Percentiles rank a stretch among this genome's conserved stretches.
phyloP scores from a whole-genome alignment of 164 flowering plant species.

The Tetrastigma voinierianum region DNA sequence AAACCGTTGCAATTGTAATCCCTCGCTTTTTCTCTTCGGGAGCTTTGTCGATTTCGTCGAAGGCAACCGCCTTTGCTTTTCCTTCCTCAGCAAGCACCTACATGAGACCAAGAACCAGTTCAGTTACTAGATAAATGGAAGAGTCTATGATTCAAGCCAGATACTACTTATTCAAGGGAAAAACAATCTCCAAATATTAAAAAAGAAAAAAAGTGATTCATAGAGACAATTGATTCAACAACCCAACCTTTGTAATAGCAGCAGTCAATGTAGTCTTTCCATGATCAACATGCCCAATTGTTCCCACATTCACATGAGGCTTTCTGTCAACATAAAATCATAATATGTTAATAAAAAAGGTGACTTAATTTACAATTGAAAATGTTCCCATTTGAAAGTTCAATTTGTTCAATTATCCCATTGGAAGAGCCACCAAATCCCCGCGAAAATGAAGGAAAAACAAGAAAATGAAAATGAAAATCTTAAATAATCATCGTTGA shows the following conservation, averaged over 20 bases:
- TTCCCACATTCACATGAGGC: constrained; percentile 95
- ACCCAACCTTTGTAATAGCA: constrained; percentile 83
- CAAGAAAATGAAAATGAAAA: not conserved
- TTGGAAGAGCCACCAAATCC: no score
- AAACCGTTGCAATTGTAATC: constrained; percentile 95
- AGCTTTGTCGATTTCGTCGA: constrained; percentile 98
- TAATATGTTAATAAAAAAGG: not conserved
- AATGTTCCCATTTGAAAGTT: no score
- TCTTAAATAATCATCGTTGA: no score
- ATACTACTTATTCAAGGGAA: no score
- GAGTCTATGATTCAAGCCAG: not conserved
- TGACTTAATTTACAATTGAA: not conserved
- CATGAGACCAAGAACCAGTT: constrained; percentile 2
- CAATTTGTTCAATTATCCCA: no score
- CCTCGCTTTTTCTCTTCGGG: constrained; percentile 99
- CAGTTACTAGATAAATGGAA: not conserved
- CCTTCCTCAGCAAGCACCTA: constrained; percentile 96
- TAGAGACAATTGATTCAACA: not conserved
- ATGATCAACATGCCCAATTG: constrained; percentile 98
- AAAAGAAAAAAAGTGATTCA: not conserved
- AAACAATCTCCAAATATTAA: not conserved
- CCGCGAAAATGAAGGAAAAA: not conserved
- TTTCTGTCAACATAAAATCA: constrained; percentile 48
- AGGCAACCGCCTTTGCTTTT: constrained; percentile 90
- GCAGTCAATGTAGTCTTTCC: constrained; percentile 98